Base-by-base conservation (phyloP, 1,139 yeast species). In the Suhomyces maxii region DNA sequence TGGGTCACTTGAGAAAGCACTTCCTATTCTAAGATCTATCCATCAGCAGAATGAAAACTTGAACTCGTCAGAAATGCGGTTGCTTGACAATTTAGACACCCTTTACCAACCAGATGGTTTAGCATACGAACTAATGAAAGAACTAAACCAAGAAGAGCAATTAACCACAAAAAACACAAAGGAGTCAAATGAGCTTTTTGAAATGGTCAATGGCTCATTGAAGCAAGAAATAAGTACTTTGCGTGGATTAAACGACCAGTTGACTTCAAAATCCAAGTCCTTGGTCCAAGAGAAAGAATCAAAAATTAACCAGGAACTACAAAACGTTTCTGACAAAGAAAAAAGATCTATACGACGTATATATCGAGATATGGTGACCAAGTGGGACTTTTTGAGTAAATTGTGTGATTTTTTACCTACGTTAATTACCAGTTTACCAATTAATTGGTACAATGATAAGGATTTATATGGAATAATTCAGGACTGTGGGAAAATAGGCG, bases 401-500 rank as follows among this genome's bases (percentile, higher is more conserved):
- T 36, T 67, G n/a, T 54, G 68, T 45, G 68, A 64, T 12, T 59
- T 72, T 30, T 51, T 73, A 12, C 72, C 72, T 0, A 55, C 59
- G 25, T 57, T 71, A 13, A 59, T 72, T 3, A 56, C 65, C 39
- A 63, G 67, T 40, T 57, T 69, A 30, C 75, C 77, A 3, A 49
- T 63, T 3, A 64, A 69, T 51, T 73, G 78, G 78, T 68, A 59
- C 49, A 57, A 61, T 23, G 71, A 71, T 48, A 54, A 58, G 32
- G 51, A 55, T 5, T 54, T 70, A 34, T 52, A 56, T 26, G 54
- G 54, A 3, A 61, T 69, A 2, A 60, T 71, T 35, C 51, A 60
- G 28, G 64, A 63, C 32, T 65, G 72, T 47, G 68, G 65, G 40
- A 54, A 51, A 6, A 50, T 62, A 5, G 50, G 61, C 2, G 60